These are phyloP conservation scores for Talaromyces sp. DNA, from an alignment of 2,329 filamentous ascomycete genomes.

Conservation along the genomic window DNA sequence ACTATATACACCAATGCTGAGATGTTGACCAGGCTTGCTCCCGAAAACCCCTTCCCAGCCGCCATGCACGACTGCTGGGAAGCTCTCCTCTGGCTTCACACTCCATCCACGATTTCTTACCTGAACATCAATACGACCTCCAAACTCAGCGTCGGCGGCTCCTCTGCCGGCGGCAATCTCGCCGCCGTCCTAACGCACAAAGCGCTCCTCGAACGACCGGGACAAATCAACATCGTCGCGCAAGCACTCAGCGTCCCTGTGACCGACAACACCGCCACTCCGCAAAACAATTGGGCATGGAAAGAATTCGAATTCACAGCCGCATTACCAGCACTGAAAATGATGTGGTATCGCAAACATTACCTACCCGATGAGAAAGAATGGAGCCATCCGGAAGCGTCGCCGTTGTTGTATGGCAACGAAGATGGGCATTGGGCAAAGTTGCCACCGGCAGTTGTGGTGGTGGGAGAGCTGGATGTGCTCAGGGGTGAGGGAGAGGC, in stretches of 20 bases:
- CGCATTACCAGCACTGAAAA: conserved; percentile 55
- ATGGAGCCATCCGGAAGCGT: conserved; percentile 53
- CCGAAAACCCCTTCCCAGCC: conserved; percentile 56
- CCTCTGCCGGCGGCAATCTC: conserved; percentile 54
- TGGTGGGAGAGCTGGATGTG: conserved; percentile 58
- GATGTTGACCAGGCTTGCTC: conserved; percentile 46
- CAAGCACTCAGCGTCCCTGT: conserved; percentile 59
- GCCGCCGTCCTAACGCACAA: conserved; percentile 55
- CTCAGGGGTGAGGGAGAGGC: conserved; percentile 53
- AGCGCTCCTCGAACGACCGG: conserved; percentile 36
- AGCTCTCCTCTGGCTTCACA: conserved; percentile 49
- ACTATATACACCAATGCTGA: neutral
- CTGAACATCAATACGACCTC: conserved; percentile 41
- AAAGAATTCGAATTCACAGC: conserved; percentile 51
- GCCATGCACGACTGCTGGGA: conserved; percentile 59
- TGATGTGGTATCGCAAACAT: conserved; percentile 60
- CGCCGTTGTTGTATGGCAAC: conserved; percentile 51
- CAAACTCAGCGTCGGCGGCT: conserved; percentile 50
- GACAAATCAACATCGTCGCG: conserved; percentile 40
- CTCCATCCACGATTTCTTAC: conserved; percentile 38
- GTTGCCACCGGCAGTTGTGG: conserved; percentile 52
- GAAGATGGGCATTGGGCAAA: conserved; percentile 43
- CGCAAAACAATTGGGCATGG: conserved; percentile 48
- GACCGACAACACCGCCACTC: conserved; percentile 55
- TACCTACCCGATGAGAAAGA: conserved; percentile 52